Conservation (phyloP, 345 rosid species). For the Corchorus capsularis region DNA sequence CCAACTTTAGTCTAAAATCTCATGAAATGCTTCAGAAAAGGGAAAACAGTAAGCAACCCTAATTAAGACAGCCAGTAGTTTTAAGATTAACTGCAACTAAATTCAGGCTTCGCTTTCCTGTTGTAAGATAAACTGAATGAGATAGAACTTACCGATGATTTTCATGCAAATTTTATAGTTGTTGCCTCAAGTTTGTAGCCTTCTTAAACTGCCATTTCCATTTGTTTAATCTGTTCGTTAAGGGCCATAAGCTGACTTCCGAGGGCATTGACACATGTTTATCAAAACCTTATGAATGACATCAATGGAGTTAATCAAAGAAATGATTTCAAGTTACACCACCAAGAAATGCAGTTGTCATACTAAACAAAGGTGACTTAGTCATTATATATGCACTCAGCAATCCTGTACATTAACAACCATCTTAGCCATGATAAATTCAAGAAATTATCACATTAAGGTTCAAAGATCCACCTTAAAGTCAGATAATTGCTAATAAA, state of each 20-base stretch:
- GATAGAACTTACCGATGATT: too few species aligned
- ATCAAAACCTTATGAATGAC: slow-evolving; percentile 74
- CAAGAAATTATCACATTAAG: not conserved
- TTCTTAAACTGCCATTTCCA: slow-evolving; percentile 86
- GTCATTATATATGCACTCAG: not conserved
- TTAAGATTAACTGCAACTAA: too few species aligned
- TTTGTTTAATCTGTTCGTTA: slow-evolving; percentile 88
- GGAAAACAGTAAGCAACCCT: too few species aligned
- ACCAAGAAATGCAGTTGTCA: not conserved
- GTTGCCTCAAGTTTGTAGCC: too few species aligned
- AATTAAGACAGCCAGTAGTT: too few species aligned
- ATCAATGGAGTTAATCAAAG: slow-evolving; percentile 12
- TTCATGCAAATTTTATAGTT: too few species aligned
- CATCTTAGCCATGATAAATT: not conserved
- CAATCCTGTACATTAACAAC: not conserved
- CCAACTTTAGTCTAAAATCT: too few species aligned
- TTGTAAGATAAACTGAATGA: too few species aligned
- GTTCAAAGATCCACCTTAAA: not conserved
- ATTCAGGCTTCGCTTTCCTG: too few species aligned
- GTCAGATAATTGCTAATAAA: not conserved
- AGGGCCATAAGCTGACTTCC: slow-evolving; percentile 89
- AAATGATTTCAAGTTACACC: slow-evolving; percentile 11
- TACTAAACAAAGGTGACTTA: not conserved
- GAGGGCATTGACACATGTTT: slow-evolving; percentile 97
- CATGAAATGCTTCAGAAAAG: too few species aligned